Evolutionary conservation across 768 basidiomycete species (phyloP), one percentile per base, ranked within the genome.

Genomic region (Chalciporus chontae): DNA sequence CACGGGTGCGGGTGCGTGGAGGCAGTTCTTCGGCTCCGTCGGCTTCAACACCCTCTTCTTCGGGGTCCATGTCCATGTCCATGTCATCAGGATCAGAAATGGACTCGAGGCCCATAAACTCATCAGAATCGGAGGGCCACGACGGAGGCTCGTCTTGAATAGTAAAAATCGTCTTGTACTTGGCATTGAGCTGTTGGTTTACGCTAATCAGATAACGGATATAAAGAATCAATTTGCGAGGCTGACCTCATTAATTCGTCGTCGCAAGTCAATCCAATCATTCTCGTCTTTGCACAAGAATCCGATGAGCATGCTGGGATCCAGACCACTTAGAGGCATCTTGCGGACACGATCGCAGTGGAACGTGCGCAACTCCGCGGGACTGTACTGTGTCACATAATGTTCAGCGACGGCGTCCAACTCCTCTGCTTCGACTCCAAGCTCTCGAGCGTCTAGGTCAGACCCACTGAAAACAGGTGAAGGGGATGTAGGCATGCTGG

Each of bases 331-430:
- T 31, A 98, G 69, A 0, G 87, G 87, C 90, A 98, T 95, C 80
- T 95, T 97, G 63, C 92, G 77, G 34, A 98, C 87, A 15, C 87
- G 83, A n/a, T 99, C 96, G 65, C 93, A 94, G 68, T 98, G 96
- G 74, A 94, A 99, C 11, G 90, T 95, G 60, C 80, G 80, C 29
- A 97, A 71, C 62, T 94, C 90, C 5, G 74, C 54, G 3, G 78
- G 69, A 2, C 78, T 71, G 66, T 97, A 99, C 9, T 93, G 86
- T 0, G 74, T 77, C 18, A 78, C 79, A 51, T 85, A 90, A 59
- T 87, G 84, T 45, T 78, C 70, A 52, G 84, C 79, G 8, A 80
- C 32, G 0, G 72, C 62, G 48, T 85, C 73, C 47, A 72, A 58
- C 41, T 69, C 71, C 27, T 59, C 66, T 17, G 56, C 55, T 32